phyloP scores from a whole-genome alignment of 352 stramenopile species.

The Globisporangium orthogonon region DNA sequence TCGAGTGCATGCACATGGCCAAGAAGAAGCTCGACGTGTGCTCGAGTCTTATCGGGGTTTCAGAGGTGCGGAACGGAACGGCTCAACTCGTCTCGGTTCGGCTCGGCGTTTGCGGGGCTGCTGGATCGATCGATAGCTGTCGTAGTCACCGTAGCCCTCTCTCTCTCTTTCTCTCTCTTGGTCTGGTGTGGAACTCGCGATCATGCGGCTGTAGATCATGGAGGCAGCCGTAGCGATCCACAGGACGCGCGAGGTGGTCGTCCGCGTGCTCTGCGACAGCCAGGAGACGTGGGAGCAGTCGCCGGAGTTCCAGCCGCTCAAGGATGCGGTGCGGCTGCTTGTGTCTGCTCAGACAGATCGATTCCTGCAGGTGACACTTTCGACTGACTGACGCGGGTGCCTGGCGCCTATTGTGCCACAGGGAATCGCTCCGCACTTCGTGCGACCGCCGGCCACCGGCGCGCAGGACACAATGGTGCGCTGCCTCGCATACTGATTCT shows the following conservation, averaged over 20 bases:
- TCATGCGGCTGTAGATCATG: not conserved
- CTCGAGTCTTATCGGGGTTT: not conserved
- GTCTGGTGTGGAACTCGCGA: no score
- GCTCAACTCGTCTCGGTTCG: no score
- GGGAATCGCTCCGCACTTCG: slow-evolving; percentile 6
- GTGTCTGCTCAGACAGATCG: not conserved
- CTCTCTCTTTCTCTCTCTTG: not conserved
- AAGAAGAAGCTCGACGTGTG: slow-evolving; percentile 11
- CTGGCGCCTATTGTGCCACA: not conserved
- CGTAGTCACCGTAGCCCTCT: not conserved
- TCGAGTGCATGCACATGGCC: slow-evolving; percentile 8
- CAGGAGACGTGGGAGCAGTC: slow-evolving; percentile 5
- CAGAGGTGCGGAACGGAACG: not conserved
- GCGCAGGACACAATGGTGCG: slow-evolving; percentile 5
- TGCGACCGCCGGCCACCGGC: not conserved
- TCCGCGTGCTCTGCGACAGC: slow-evolving; percentile 6
- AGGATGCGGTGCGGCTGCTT: slow-evolving; percentile 1
- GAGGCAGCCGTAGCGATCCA: slow-evolving; percentile 1
- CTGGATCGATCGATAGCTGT: not conserved
- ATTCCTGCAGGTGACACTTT: not conserved
- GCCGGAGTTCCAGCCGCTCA: slow-evolving; percentile 7
- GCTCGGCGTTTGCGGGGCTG: not conserved
- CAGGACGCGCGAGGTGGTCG: slow-evolving; percentile 2
- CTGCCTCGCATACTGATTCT: no score
- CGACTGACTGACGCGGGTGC: not conserved